Percentiles rank a stretch among this genome's conserved stretches.
phyloP scores from a whole-genome alignment of 2,329 filamentous ascomycete genomes.

The Aspergillus floridensis region DNA sequence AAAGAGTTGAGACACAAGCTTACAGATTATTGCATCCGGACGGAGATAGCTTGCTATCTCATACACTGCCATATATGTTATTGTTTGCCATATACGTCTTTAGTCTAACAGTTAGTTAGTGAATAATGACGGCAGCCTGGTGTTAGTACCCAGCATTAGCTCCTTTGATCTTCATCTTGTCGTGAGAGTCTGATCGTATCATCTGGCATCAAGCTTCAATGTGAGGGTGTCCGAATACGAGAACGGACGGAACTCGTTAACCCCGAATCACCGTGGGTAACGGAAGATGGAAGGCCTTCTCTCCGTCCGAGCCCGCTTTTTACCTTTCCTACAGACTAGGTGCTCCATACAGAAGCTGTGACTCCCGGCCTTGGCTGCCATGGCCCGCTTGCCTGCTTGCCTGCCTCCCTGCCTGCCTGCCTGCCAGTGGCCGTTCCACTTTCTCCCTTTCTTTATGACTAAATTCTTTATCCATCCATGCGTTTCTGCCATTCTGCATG shows the following conservation, averaged over 20 bases:
- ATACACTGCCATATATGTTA: background rate
- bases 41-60: background rate
- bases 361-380: background rate
- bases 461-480: background rate
- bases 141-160: background rate
- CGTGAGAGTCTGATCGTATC: background rate
- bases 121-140: background rate
- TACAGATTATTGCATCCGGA: no score
- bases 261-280: background rate
- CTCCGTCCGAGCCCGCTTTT: background rate
- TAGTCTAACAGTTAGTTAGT: background rate
- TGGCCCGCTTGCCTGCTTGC: no score
- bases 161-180: background rate
- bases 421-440: no score
- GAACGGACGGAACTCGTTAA: conserved; percentile 4
- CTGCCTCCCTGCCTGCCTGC: no score
- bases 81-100: background rate
- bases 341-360: background rate
- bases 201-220: background rate
- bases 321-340: background rate
- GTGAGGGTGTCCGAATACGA: background rate
- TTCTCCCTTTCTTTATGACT: no score
- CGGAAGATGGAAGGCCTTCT: background rate
- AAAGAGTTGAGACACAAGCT: background rate
- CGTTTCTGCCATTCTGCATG: background rate